Evolutionary conservation across 1,284 basidiomycete species (phyloP).

Genomic region (Leccinum ponderosum): DNA sequence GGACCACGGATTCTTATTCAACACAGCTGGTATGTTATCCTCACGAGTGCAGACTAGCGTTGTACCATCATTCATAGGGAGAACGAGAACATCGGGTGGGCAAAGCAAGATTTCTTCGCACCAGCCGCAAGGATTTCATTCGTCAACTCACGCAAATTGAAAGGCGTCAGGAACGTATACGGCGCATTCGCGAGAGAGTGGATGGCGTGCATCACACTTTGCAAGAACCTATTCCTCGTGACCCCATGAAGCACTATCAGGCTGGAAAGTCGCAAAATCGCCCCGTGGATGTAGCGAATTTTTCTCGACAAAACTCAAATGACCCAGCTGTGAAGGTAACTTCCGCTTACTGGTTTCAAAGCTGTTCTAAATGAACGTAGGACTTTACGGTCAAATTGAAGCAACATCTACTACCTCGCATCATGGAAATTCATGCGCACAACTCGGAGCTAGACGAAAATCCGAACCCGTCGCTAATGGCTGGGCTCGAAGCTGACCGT

Average conservation of each 20-base stretch:
- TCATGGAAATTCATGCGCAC: background rate
- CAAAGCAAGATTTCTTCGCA: constrained; percentile 2
- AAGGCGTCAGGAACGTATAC: background rate
- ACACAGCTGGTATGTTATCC: constrained; percentile 4
- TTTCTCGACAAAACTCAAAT: background rate
- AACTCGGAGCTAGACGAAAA: background rate
- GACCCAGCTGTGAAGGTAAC: constrained; percentile 1
- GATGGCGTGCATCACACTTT: background rate
- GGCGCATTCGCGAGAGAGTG: background rate
- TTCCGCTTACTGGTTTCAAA: background rate
- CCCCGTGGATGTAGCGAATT: background rate
- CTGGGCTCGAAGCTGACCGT: background rate
- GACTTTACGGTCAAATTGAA: background rate
- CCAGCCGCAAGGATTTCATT: background rate
- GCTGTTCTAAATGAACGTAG: background rate
- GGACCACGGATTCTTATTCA: constrained; percentile 16
- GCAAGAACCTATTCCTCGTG: background rate
- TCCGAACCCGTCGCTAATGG: background rate
- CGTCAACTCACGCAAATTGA: constrained; percentile 4
- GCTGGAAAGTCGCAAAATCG: background rate
- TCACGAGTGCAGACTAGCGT: background rate
- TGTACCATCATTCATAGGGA: constrained; percentile 9
- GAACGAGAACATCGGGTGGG: constrained; percentile 5
- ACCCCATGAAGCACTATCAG: background rate
- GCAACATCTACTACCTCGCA: background rate